A percentile compares a stretch with the other conserved stretches of the same genome.
Evolutionary conservation across 768 basidiomycete genomes (phyloP).

Genomic region (Lactarius hatsudake): DNA sequence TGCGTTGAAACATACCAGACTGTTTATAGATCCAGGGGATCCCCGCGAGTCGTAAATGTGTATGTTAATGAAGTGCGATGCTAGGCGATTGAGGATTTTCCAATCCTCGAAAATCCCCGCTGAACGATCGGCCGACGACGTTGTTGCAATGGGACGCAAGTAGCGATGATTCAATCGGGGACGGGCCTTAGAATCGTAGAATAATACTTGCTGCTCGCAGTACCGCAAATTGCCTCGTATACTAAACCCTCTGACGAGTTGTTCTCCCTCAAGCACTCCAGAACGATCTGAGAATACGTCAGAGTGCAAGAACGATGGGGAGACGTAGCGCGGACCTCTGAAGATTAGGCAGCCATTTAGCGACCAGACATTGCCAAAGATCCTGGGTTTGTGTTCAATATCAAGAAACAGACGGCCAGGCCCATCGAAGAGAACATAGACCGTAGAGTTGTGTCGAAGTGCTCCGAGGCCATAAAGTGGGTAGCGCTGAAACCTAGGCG

Average conservation of each 20-base stretch:
- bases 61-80: not conserved
- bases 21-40: not conserved
- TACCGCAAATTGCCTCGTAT: not conserved
- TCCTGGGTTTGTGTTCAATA: not conserved
- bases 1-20: not conserved
- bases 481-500: not conserved
- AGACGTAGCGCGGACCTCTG: not conserved
- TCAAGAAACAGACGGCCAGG: not conserved
- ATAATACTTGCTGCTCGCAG: not conserved
- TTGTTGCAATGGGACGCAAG: not conserved
- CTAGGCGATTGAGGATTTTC: not conserved
- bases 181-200: not conserved
- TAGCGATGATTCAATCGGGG: not conserved
- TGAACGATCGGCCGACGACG: not conserved
- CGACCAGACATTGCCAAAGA: not conserved
- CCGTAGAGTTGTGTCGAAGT: not conserved
- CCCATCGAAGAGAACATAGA: not conserved
- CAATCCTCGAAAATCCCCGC: not conserved
- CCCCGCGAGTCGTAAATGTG: not conserved
- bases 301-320: not conserved
- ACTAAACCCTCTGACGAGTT: not conserved
- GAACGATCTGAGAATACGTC: not conserved
- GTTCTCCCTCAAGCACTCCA: not conserved
- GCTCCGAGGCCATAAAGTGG: not conserved
- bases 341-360: not conserved